These are phyloP conservation scores for Nigrograna mackinnonii DNA, from an alignment of 2,329 filamentous ascomycete genomes.

Conservation along the genomic window DNA sequence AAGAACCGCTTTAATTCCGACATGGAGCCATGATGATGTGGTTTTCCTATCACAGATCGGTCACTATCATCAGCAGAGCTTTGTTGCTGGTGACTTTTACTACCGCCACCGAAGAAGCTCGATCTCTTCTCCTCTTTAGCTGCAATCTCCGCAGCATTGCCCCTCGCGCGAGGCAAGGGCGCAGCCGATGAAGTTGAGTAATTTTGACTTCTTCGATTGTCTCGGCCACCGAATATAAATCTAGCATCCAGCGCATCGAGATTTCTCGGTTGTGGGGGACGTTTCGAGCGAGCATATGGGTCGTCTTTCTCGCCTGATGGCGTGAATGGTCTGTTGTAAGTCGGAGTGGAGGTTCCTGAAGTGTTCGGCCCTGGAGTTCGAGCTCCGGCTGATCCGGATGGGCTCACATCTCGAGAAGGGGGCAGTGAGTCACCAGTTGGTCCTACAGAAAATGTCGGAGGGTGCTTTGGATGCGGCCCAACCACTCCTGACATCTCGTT, in stretches of 20 bases:
- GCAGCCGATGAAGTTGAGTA: constrained; percentile 29
- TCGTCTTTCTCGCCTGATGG: constrained; percentile 81
- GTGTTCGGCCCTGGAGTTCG: constrained; percentile 49
- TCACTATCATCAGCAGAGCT: constrained; percentile 45
- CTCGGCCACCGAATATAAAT: constrained; percentile 81
- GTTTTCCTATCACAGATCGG: constrained; percentile 25
- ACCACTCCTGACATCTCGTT: constrained; percentile 48
- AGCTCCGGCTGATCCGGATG: constrained; percentile 61
- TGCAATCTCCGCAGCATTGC: constrained; percentile 36
- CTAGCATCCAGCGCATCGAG: constrained; percentile 73
- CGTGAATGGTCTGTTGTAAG: constrained; percentile 76
- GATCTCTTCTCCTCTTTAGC: constrained; percentile 53
- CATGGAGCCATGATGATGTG: constrained; percentile 75
- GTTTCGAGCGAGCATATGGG: constrained; percentile 82
- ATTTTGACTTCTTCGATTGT: constrained; percentile 63
- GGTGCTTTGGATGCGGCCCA: constrained; percentile 51
- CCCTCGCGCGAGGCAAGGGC: constrained; percentile 50
- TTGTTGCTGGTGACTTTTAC: constrained; percentile 53
- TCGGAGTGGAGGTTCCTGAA: constrained; percentile 54
- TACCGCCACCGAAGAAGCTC: constrained; percentile 56
- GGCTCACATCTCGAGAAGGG: constrained; percentile 61
- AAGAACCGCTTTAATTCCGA: constrained; percentile 97
- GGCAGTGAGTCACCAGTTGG: constrained; percentile 58
- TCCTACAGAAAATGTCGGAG: constrained; percentile 60
- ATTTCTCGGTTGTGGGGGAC: constrained; percentile 69